Percentiles rank a stretch among this genome's conserved stretches.
Conservation (phyloP, 176 grass and related monocot species). For the Triticum turgidum region DNA sequence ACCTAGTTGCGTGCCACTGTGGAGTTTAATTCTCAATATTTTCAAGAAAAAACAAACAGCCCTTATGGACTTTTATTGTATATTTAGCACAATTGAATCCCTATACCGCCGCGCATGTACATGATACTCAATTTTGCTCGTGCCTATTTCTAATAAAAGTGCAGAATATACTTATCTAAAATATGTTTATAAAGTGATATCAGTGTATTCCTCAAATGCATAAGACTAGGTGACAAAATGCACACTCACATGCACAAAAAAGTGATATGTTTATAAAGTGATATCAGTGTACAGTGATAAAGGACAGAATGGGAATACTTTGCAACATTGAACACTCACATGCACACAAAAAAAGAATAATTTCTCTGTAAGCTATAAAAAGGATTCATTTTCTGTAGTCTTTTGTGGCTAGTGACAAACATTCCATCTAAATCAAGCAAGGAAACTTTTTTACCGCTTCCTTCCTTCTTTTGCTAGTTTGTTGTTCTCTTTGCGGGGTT, state of each 20-base stretch:
- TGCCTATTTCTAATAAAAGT: neutral
- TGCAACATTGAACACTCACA: neutral
- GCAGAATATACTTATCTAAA: neutral
- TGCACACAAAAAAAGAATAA: neutral
- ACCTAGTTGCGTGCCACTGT: neutral
- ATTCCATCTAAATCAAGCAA: conserved; percentile 10
- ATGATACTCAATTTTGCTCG: neutral
- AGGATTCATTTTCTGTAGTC: neutral
- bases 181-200: neutral
- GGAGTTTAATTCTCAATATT: neutral
- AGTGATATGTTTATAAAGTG: neutral
- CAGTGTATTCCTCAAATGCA: neutral
- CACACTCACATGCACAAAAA: neutral
- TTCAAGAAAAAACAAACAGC: neutral
- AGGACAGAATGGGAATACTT: no score
- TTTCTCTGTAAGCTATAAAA: neutral
- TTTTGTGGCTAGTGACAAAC: neutral
- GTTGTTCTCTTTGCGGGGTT: no score
- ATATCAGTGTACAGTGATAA: neutral
- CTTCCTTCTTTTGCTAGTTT: no score
- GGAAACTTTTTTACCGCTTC: neutral
- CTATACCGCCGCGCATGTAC: neutral
- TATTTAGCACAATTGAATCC: neutral
- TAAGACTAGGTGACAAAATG: neutral
- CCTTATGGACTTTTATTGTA: neutral